phyloP scores from a whole-genome alignment of 768 basidiomycete species.

The Mycena metata region DNA sequence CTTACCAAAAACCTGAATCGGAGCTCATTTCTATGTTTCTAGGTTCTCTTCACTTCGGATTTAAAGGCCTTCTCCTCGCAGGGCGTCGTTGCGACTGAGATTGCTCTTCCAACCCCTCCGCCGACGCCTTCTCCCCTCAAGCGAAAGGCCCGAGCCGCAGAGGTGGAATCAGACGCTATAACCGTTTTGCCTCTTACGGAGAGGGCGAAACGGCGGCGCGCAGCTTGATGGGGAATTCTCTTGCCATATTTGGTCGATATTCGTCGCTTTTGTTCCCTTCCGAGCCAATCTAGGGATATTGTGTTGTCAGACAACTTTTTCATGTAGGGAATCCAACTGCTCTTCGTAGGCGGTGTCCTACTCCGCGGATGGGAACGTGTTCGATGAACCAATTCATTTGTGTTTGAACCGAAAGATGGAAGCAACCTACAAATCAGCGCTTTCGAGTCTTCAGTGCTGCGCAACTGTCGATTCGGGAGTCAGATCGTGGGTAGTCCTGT shows the following conservation, averaged over 20 bases:
- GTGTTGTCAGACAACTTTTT: background rate
- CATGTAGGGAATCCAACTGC: background rate
- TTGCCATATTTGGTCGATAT: constrained; percentile 7
- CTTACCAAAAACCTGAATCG: background rate
- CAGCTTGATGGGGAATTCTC: background rate
- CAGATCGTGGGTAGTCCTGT: too few species aligned
- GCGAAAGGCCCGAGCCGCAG: constrained; percentile 41
- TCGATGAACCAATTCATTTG: too few species aligned
- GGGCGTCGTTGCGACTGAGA: constrained; percentile 54
- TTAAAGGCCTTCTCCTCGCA: constrained; percentile 75
- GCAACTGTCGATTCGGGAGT: too few species aligned
- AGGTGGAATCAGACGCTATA: constrained; percentile 6
- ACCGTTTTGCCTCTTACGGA: constrained; percentile 50
- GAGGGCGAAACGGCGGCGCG: constrained; percentile 58
- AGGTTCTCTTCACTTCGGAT: constrained; percentile 85
- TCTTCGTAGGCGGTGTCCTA: too few species aligned
- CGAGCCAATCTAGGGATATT: background rate
- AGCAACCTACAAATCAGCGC: too few species aligned
- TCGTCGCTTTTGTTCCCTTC: constrained; percentile 17
- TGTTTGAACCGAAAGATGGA: too few species aligned
- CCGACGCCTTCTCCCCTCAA: constrained; percentile 48
- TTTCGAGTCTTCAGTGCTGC: too few species aligned
- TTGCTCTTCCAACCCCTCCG: constrained; percentile 47
- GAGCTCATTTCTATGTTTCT: constrained; percentile 6
- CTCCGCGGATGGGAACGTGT: too few species aligned